Percentiles rank a stretch among this genome's conserved stretches.
These are phyloP conservation scores for Noccaea caerulescens DNA, from an alignment of 345 rosid species.

Conservation along the genomic window DNA sequence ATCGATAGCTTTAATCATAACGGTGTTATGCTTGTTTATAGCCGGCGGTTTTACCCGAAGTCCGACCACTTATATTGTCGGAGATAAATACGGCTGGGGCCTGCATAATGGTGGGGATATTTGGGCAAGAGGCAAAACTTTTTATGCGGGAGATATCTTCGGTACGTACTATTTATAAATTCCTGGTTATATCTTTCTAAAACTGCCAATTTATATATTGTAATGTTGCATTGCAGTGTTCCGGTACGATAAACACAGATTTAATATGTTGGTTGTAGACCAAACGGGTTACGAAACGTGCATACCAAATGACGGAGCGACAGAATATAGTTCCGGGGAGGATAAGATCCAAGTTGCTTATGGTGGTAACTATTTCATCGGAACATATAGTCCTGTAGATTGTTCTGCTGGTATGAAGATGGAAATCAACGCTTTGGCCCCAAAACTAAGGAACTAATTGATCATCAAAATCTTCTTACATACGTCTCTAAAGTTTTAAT, in stretches of 20 bases:
- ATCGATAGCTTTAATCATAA: background rate
- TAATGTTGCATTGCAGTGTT: slow-evolving; percentile 1
- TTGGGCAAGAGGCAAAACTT: slow-evolving; percentile 13
- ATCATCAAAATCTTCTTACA: background rate
- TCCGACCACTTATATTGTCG: slow-evolving; percentile 1
- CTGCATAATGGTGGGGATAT: background rate
- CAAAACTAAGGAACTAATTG: background rate
- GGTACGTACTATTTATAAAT: slow-evolving; percentile 7
- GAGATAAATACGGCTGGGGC: slow-evolving; percentile 17
- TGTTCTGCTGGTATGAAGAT: slow-evolving; percentile 4
- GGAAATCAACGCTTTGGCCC: slow-evolving; percentile 15
- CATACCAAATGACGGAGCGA: background rate
- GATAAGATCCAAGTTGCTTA: slow-evolving; percentile 6
- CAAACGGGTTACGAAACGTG: slow-evolving; percentile 27
- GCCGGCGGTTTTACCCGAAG: background rate
- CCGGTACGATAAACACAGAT: background rate
- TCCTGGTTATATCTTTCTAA: background rate
- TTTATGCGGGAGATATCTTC: slow-evolving; percentile 29
- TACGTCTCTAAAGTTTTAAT: background rate
- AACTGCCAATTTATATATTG: background rate
- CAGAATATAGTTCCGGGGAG: background rate
- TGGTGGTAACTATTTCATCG: slow-evolving; percentile 15
- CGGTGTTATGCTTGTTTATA: slow-evolving; percentile 1
- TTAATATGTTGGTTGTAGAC: background rate
- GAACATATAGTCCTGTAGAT: background rate